These are phyloP conservation scores for Wickerhamiella sorbophila DNA, from an alignment of 805 yeast genomes.

Conservation along the genomic window DNA sequence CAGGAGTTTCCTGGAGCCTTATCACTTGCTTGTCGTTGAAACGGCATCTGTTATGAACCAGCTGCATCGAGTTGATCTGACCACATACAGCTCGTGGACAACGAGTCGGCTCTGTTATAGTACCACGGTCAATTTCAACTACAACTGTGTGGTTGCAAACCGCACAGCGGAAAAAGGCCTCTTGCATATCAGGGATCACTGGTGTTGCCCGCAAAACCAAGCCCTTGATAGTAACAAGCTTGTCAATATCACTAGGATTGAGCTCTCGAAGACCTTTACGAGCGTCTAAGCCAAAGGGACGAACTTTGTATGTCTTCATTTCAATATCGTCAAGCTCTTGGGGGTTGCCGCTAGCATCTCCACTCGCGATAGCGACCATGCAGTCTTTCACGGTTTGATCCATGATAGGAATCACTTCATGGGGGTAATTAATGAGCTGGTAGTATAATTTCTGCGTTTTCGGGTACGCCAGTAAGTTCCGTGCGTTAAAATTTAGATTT, in stretches of 20 bases:
- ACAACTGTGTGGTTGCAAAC: constrained; percentile 88
- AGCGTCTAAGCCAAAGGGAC: constrained; percentile 73
- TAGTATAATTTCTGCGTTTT: constrained; percentile 66
- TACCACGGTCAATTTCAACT: constrained; percentile 88
- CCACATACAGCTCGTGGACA: constrained; percentile 87
- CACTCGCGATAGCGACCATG: constrained; percentile 38
- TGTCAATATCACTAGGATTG: constrained; percentile 90
- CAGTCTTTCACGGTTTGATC: constrained; percentile 89
- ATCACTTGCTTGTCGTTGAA: constrained; percentile 94
- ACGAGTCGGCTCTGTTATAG: constrained; percentile 79
- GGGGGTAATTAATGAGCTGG: constrained; percentile 85
- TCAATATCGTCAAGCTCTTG: constrained; percentile 54
- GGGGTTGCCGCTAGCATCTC: constrained; percentile 17
- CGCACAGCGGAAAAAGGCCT: constrained; percentile 87
- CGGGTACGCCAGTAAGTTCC: constrained; percentile 61
- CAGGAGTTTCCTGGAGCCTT: constrained; percentile 91
- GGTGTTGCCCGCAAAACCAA: constrained; percentile 78
- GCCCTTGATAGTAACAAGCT: constrained; percentile 81
- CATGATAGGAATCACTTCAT: constrained; percentile 94
- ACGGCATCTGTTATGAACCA: constrained; percentile 81
- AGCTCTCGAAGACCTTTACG: constrained; percentile 74
- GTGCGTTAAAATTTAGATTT: constrained; percentile 72
- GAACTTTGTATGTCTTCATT: constrained; percentile 65
- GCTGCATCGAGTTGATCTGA: constrained; percentile 71
- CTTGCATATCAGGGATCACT: constrained; percentile 94